phyloP scores from a whole-genome alignment of 2,329 filamentous ascomycete species.

The Dothideomycetidae sp. region DNA sequence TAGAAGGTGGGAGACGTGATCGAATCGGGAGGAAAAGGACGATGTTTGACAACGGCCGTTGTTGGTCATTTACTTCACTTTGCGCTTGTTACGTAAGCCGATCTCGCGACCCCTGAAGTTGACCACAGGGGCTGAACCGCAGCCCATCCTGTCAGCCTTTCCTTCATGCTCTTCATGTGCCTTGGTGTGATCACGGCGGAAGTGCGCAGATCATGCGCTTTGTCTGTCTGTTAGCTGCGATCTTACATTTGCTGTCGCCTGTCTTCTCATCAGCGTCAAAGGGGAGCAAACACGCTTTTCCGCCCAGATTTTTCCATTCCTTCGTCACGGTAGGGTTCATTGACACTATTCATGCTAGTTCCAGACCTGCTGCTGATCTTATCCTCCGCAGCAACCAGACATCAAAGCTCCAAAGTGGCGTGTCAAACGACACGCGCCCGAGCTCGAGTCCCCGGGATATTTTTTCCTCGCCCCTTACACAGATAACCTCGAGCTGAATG shows the following conservation, averaged over 20 bases:
- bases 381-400: conserved; percentile 2
- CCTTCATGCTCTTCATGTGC: neutral
- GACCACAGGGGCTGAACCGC: too few species aligned
- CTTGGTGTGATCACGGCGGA: neutral
- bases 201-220: neutral
- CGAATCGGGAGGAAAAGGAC: too few species aligned
- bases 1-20: too few species aligned
- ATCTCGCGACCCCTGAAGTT: too few species aligned
- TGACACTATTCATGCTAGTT: neutral
- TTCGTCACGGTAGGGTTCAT: neutral
- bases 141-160: neutral
- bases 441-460: neutral
- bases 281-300: neutral
- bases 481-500: neutral
- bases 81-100: too few species aligned
- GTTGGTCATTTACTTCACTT: too few species aligned
- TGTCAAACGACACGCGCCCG: neutral
- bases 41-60: too few species aligned
- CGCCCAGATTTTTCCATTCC: neutral
- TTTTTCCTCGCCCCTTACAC: conserved; percentile 6
- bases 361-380: neutral
- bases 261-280: neutral
- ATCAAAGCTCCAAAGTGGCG: conserved; percentile 7
- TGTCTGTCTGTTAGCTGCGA: too few species aligned
- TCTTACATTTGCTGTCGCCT: too few species aligned